Base-by-base conservation (phyloP, 352 stramenopile genomes). In the Blastocystis sp. region DNA sequence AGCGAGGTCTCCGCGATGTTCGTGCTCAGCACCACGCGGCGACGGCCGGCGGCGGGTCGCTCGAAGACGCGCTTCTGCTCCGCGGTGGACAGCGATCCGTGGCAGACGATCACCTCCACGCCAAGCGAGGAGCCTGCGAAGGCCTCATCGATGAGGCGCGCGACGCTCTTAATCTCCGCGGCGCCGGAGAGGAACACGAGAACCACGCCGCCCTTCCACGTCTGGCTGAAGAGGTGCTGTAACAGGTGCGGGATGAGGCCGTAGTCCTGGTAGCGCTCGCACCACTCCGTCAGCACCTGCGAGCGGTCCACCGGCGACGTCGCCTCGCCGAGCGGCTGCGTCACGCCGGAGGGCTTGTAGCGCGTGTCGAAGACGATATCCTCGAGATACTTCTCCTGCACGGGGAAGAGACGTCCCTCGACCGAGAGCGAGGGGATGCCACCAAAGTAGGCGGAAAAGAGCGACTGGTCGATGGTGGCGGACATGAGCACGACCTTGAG, bases 1-100 rank as follows among this genome's bases (percentile, higher is more conserved):
- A 98, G 84, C 4, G 92, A 96, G 0, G 94, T 98, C 87, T 98
- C 94, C 16, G 94, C 95, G 69, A 98, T 96, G 87, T 97, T 97
- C 6, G 94, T 98, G n/a, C 92, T 91, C 16, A 97, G 90, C 34
- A 99, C 95, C 57, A 99, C 92, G 72, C 97, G 96, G 32, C 90
- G 87, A 1, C 88, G 87, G 27, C 89, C 89, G 46, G n/a, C 42
- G 9, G 9, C 8, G 6, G 34, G 6, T 32, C 42, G 21, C 24
- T 91, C 88, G 86, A 98, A 98, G 21, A 98, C 94, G 9, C 89
- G 89, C 7, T 93, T 90, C 87, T 99, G 96, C 64, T 97, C 94
- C 44, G 94, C 89, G 1, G 91, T 91, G 4, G 93, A 94, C 24
- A 98, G 91, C 11, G 92, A 95, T 7, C 91, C 94, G 89, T 98